A percentile compares a stretch with the other conserved stretches of the same genome.
phyloP scores from a whole-genome alignment of 2,329 filamentous ascomycete species.

The Didymella sp. region DNA sequence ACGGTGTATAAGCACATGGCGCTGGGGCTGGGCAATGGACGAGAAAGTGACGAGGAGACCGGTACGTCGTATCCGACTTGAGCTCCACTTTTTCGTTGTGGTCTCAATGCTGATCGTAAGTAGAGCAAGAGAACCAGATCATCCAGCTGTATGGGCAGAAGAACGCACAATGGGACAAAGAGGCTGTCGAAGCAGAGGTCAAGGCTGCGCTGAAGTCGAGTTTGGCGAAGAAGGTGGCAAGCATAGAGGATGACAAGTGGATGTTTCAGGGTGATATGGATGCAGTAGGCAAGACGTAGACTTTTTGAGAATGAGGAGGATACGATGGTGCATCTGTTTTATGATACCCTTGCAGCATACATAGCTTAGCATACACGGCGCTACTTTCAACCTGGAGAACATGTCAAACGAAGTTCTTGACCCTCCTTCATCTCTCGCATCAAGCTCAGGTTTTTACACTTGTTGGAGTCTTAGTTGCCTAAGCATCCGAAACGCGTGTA shows the following conservation, averaged over 20 bases:
- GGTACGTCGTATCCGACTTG: conserved; percentile 23
- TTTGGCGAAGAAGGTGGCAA: conserved; percentile 73
- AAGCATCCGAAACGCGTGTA: too few relatives aligned
- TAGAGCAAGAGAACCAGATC: conserved; percentile 45
- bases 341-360: conserved; percentile 17
- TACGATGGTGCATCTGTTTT: background rate
- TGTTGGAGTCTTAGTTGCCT: too few relatives aligned
- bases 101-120: background rate
- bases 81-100: background rate
- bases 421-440: too few relatives aligned
- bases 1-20: conserved; percentile 36
- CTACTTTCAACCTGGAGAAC: background rate
- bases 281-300: conserved; percentile 20
- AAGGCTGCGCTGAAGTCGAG: conserved; percentile 65
- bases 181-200: conserved; percentile 49
- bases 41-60: conserved; percentile 42
- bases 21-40: conserved; percentile 18
- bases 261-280: conserved; percentile 76
- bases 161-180: conserved; percentile 40
- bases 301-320: too few relatives aligned
- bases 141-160: conserved; percentile 44
- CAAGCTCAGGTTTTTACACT: too few relatives aligned
- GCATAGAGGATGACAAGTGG: conserved; percentile 84
- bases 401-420: background rate
- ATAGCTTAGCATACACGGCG: background rate